Conservation (phyloP, 257 asterid species). For the Verbena officinalis region DNA sequence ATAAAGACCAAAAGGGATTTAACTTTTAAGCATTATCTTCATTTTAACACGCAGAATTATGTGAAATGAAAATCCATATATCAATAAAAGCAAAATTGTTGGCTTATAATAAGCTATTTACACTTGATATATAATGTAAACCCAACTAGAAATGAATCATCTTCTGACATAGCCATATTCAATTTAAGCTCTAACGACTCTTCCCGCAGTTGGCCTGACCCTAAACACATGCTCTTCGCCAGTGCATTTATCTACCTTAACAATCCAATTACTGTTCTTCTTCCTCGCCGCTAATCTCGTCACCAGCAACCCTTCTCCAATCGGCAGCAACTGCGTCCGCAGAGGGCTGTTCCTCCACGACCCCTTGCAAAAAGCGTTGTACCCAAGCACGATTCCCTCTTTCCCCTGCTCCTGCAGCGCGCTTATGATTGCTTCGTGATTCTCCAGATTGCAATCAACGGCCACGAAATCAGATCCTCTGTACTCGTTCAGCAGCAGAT, state of each 20-base stretch:
- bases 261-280: constrained; percentile 58
- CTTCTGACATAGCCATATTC: constrained; percentile 4
- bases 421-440: constrained; percentile 53
- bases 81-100: constrained; percentile 1
- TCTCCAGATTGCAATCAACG: constrained; percentile 66
- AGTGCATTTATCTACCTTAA: constrained; percentile 66
- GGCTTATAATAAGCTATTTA: constrained; percentile 28
- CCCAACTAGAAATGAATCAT: constrained; percentile 4
- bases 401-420: constrained; percentile 35
- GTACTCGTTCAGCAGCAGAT: constrained; percentile 39
- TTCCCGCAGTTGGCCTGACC: constrained; percentile 54
- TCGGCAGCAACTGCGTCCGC: constrained; percentile 68
- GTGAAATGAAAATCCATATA: too few species aligned
- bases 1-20: too few species aligned
- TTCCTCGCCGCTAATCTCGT: constrained; percentile 41
- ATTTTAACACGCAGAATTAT: too few species aligned
- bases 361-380: constrained; percentile 71
- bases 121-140: constrained; percentile 19
- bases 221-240: constrained; percentile 72
- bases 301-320: constrained; percentile 75
- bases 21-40: too few species aligned
- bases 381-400: constrained; percentile 52
- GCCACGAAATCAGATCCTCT: constrained; percentile 67
- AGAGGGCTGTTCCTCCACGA: constrained; percentile 60
- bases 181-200: constrained; percentile 48